A percentile compares a stretch with the other conserved stretches of the same genome.
Evolutionary conservation across 495 filamentous ascomycete species (phyloP).

Genomic region (Thozetella sp.): DNA sequence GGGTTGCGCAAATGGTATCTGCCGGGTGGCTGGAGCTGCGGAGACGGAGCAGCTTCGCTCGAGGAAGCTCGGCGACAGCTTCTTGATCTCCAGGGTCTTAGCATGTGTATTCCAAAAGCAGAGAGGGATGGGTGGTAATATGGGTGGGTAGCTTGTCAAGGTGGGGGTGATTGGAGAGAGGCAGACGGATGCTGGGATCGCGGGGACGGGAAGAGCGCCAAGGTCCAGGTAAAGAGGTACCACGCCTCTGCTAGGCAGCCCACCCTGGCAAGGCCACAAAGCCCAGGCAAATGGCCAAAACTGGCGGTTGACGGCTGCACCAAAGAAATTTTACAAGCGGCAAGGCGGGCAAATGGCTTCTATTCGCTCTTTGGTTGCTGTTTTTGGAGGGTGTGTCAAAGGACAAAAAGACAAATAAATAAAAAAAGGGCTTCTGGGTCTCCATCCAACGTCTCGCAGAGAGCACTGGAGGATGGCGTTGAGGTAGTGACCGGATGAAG

Average conservation of each 20-base stretch:
- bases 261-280: neutral
- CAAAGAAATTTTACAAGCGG: neutral
- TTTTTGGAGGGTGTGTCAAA: too few species aligned
- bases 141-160: slow-evolving; percentile 3
- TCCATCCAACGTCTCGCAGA: neutral
- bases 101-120: slow-evolving; percentile 24
- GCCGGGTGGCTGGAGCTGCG: slow-evolving; percentile 24
- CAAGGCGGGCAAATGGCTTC: too few species aligned
- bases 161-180: slow-evolving; percentile 1
- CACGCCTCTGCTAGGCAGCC: neutral
- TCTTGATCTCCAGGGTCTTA: slow-evolving; percentile 24
- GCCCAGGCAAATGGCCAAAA: neutral
- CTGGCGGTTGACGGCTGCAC: neutral
- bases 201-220: slow-evolving; percentile 1
- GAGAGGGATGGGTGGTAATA: slow-evolving; percentile 1
- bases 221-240: slow-evolving; percentile 1
- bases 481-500: too few species aligned
- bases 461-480: neutral
- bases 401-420: neutral
- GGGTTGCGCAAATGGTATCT: slow-evolving; percentile 25
- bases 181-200: neutral
- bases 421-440: neutral
- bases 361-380: too few species aligned
- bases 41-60: slow-evolving; percentile 27
- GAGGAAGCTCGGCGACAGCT: slow-evolving; percentile 35